Evolutionary conservation across 73 alveolate species (phyloP).

Genomic region (Urostyla sp.): DNA sequence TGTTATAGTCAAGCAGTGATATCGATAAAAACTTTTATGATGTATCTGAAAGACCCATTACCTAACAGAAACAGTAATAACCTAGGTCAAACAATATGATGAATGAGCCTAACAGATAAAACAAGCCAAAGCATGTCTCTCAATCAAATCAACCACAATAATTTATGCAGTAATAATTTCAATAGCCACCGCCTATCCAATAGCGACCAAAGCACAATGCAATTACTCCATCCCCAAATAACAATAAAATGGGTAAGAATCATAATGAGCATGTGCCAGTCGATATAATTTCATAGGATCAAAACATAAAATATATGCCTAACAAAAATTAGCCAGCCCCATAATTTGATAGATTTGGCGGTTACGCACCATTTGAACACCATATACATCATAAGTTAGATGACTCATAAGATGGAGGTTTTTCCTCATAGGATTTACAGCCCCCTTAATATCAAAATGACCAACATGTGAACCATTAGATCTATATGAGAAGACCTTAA

Average conservation of each 20-base stretch:
- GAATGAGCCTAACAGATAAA: neutral
- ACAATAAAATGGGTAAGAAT: conserved; percentile 2
- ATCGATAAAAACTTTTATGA: neutral
- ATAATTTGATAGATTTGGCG: conserved; percentile 50
- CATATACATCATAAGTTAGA: conserved; percentile 32
- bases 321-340: neutral
- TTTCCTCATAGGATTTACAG: neutral
- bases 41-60: neutral
- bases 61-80: neutral
- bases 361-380: conserved; percentile 33
- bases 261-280: conserved; percentile 48
- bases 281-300: conserved; percentile 12
- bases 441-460: conserved; percentile 4
- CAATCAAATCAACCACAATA: neutral
- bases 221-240: conserved; percentile 1
- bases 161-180: conserved; percentile 5
- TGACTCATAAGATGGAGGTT: neutral
- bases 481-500: conserved; percentile 26
- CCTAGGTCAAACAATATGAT: neutral
- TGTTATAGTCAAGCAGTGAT: neutral
- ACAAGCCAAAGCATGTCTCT: neutral
- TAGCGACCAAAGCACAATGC: neutral
- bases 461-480: conserved; percentile 26
- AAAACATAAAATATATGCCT: conserved; percentile 9
- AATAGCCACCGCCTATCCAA: neutral